Evolutionary conservation across 116 monocot species (phyloP), one percentile per base, ranked within the genome.

Genomic region (Thalassia testudinum): DNA sequence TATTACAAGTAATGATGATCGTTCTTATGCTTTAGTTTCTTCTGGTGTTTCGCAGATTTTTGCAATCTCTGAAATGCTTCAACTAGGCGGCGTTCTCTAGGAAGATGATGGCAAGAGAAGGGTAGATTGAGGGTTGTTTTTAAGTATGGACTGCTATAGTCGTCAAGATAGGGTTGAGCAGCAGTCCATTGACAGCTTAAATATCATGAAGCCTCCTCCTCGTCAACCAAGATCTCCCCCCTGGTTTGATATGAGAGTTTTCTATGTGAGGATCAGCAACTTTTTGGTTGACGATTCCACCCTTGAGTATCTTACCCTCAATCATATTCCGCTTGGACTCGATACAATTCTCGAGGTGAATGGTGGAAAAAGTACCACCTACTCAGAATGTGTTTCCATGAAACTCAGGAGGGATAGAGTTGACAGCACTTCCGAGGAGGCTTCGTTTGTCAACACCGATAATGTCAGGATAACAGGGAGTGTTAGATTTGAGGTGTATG

Each of bases 381-480:
- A 54, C 26, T 68, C 58, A 1, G 75, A 70, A 27, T 61, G 53
- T 49, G 57, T 76, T 34, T 73, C 76, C 42, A 69, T 65, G 23
- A 24, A 56, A 20, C 91, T 91, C 43, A 72, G 81, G 52, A 69
- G 75, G 47, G 81, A 85, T 23, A 66, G 85, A 47, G 65, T 78
- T 19, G 85, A 81, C 58, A 73, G 63, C 50, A 68, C 64, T 22
- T 71, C 76, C 20, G 78, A 85, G 49, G 79, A 79, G 62, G 73
- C 69, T 47, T 85, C 81, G 18, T 91, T 82, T 62, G 77, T 85
- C 4, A 72, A 73, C 71, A 82, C 91, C 14, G 79, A 81, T 59
- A 74, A 43, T 48, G 57, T 85, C 20, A 70, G 78, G 54, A 76
- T 79, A 62, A 73, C 68, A 6, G 73, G 85, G 23, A 78, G 81